Evolutionary conservation across 441 rosid species (phyloP).

Genomic region (Gossypium aridum): DNA sequence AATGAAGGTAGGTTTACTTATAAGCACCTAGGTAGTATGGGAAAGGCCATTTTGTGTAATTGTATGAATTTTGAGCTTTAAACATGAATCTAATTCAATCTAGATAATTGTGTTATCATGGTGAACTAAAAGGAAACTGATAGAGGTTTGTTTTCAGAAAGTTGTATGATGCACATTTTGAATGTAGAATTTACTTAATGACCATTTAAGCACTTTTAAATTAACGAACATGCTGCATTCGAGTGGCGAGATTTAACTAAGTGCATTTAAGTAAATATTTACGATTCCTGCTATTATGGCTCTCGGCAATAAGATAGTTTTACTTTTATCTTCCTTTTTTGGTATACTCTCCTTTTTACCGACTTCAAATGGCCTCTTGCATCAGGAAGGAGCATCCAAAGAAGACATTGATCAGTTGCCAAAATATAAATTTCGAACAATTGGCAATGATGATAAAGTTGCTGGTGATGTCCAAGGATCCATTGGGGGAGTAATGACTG

Average conservation of each 20-base stretch:
- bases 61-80: not conserved
- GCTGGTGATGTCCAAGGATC: constrained; percentile 37
- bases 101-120: not conserved
- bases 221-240: not conserved
- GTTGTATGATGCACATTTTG: not conserved
- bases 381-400: constrained; percentile 90
- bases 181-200: not conserved
- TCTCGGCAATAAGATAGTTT: not conserved
- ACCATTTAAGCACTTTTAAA: not conserved
- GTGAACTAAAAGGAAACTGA: not conserved
- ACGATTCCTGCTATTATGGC: not conserved
- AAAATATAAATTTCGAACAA: constrained; percentile 60
- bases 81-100: not conserved
- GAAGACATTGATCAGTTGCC: constrained; percentile 83
- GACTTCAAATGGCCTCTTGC: not conserved
- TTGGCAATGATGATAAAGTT: constrained; percentile 35
- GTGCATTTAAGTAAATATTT: not conserved
- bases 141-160: not conserved
- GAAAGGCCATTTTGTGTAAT: not conserved
- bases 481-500: constrained; percentile 68
- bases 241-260: no score
- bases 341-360: not conserved
- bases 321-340: not conserved
- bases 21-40: not conserved
- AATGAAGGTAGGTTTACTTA: not conserved